phyloP scores from a whole-genome alignment of 208 protist species.

The Borovskyia barvae region DNA sequence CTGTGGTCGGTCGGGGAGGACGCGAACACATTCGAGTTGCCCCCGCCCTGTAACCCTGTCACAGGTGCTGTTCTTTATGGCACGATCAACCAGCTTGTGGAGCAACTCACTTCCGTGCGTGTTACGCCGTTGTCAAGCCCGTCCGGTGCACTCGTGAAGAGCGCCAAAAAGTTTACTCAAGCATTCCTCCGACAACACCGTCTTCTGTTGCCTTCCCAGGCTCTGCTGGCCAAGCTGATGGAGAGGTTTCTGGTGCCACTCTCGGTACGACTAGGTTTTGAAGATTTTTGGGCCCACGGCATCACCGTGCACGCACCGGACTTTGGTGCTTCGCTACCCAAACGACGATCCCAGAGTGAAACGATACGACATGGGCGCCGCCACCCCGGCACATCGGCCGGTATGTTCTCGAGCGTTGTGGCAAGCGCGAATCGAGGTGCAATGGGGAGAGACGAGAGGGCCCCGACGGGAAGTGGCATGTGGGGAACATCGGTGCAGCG shows the following conservation, averaged over 20 bases:
- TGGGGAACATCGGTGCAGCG: slow-evolving; percentile 9
- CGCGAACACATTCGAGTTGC: slow-evolving; percentile 30
- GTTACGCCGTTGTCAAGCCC: slow-evolving; percentile 23
- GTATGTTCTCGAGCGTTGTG: not conserved
- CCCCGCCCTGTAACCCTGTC: slow-evolving; percentile 13
- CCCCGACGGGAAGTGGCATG: not conserved
- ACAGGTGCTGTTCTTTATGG: slow-evolving; percentile 39
- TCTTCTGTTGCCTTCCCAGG: slow-evolving; percentile 42
- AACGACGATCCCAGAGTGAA: slow-evolving; percentile 37
- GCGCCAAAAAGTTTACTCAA: slow-evolving; percentile 16
- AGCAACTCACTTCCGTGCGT: slow-evolving; percentile 58
- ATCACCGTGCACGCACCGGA: slow-evolving; percentile 42
- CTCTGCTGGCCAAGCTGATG: slow-evolving; percentile 58
- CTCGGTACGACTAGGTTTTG: slow-evolving; percentile 39
- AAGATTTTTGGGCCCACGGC: slow-evolving; percentile 42
- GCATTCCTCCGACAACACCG: slow-evolving; percentile 62
- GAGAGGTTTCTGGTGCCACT: slow-evolving; percentile 56
- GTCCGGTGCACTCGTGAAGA: slow-evolving; percentile 8
- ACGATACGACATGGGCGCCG: slow-evolving; percentile 23
- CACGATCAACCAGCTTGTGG: slow-evolving; percentile 62
- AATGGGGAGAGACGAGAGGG: not conserved
- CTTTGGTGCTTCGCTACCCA: slow-evolving; percentile 17
- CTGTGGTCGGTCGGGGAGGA: slow-evolving; percentile 58
- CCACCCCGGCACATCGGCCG: not conserved
- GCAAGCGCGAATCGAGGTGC: not conserved